Base-by-base conservation (phyloP, 2,329 filamentous ascomycete species). In the Gaeumannomyces sp. region DNA sequence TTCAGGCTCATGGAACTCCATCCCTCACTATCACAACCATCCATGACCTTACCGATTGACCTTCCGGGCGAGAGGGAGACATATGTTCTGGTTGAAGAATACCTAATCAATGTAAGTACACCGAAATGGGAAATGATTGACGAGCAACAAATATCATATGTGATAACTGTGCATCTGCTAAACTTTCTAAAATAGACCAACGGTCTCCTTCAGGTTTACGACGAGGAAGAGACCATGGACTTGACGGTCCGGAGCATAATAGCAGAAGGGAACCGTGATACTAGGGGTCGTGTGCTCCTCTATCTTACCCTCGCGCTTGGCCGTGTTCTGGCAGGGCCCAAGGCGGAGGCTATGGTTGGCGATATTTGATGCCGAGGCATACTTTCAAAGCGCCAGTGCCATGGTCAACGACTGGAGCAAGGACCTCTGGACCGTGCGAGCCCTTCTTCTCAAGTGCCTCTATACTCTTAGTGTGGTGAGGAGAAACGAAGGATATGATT, bases 371-470 rank as follows among this genome's bases (percentile, higher is more conserved):
- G 57, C 62, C 19, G 62, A 64, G 25, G 62, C 62, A n/a, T 64
- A 60, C 38, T 64, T 60, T 19, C 62, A 64, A 28, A 64, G 56
- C 27, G 62, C 50, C 62, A 50, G 53, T 22, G 35, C 22, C 29
- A 28, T 38, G 33, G 19, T 29, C 53, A 45, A 13, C 31, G 35
- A 27, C 27, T 35, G 19, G 53, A 45, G 28, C 29, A 59, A 63
- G 29, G 83, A 87, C 64, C 83, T 89, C 65, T 88, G 86, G 83
- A 85, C 85, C 16, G 80, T 90, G 60, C 86, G 89, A 70, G 85
- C 85, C 2, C 75, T 89, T 59, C 75, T 85, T 0, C 74, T 90
- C 50, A 89, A 89, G 83, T 80, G 86, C 0, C 73, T 89, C 2
- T 90, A 89, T 70, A 85, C 84, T 81, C 74, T 90, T 22, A 79